These are phyloP conservation scores for Mesotaenium endlicherianum DNA, from an alignment of 139 green algal genomes.

Conservation along the genomic window DNA sequence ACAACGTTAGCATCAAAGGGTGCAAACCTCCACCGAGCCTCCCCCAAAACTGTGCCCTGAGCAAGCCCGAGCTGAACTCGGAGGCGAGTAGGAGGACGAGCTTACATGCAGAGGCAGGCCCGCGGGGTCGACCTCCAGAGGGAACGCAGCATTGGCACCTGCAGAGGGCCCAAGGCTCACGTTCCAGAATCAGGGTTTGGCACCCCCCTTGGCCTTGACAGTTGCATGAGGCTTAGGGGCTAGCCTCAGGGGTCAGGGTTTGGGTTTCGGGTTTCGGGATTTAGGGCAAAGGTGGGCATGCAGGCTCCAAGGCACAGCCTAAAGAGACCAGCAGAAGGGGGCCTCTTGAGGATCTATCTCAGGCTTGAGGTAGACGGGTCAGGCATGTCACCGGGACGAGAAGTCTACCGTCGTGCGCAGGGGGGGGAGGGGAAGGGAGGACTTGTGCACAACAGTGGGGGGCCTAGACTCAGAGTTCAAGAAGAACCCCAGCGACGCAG, in stretches of 20 bases:
- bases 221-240: not conserved
- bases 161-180: not conserved
- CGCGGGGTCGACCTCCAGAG: conserved; percentile 6
- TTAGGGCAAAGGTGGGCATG: not conserved
- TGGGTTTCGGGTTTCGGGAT: not conserved
- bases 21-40: not conserved
- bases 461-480: too few relatives aligned
- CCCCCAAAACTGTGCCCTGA: not conserved
- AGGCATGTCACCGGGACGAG: too few relatives aligned
- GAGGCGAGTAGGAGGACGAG: not conserved
- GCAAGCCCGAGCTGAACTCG: too few relatives aligned
- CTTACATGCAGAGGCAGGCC: conserved; percentile 11
- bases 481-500: too few relatives aligned
- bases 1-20: not conserved
- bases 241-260: not conserved
- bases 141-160: conserved; percentile 4
- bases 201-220: not conserved
- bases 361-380: too few relatives aligned
- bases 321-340: not conserved
- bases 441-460: too few relatives aligned
- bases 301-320: not conserved
- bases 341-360: not conserved
- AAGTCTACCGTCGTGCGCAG: too few relatives aligned
- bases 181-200: not conserved
- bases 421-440: too few relatives aligned